These are phyloP conservation scores for Pythium myriotylum DNA, from an alignment of 352 stramenopile genomes.

Conservation along the genomic window DNA sequence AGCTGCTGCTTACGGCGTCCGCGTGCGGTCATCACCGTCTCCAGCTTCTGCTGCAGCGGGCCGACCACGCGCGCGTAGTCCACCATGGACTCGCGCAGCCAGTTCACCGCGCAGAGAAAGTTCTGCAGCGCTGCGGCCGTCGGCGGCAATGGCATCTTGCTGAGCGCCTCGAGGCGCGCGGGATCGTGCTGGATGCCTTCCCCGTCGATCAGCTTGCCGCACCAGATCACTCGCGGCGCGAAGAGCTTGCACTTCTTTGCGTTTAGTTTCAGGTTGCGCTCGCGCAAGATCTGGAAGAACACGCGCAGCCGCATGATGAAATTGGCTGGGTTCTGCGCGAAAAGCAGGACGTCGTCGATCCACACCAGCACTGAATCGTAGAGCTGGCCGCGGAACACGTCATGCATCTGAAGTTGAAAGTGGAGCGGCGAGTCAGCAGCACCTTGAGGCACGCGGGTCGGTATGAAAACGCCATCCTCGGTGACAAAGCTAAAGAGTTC, in stretches of 20 bases:
- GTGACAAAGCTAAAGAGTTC: conserved; percentile 28
- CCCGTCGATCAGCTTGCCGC: conserved; percentile 18
- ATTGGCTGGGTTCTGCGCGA: neutral
- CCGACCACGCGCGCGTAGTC: neutral
- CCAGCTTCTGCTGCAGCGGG: conserved; percentile 9
- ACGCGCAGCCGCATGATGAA: no score
- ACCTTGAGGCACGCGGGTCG: conserved; percentile 22
- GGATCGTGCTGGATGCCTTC: conserved; percentile 6
- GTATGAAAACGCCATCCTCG: conserved; percentile 24
- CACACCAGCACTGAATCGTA: conserved; percentile 1
- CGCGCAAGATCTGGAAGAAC: neutral
- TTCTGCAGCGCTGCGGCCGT: conserved; percentile 17
- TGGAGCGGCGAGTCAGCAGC: conserved; percentile 1
- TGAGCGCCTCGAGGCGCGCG: neutral
- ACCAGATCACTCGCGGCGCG: conserved; percentile 12
- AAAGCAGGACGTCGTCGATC: conserved; percentile 12
- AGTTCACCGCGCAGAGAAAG: conserved; percentile 23
- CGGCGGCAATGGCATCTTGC: conserved; percentile 9
- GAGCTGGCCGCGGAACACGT: neutral
- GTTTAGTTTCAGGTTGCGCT: conserved; percentile 20
- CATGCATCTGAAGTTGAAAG: conserved; percentile 8
- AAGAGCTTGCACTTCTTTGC: conserved; percentile 19
- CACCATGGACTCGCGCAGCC: conserved; percentile 16
- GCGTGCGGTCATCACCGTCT: neutral
- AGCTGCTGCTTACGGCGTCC: neutral